These are phyloP conservation scores for Psophocarpus tetragonolobus DNA, from an alignment of 306 rosid species.

Conservation along the genomic window DNA sequence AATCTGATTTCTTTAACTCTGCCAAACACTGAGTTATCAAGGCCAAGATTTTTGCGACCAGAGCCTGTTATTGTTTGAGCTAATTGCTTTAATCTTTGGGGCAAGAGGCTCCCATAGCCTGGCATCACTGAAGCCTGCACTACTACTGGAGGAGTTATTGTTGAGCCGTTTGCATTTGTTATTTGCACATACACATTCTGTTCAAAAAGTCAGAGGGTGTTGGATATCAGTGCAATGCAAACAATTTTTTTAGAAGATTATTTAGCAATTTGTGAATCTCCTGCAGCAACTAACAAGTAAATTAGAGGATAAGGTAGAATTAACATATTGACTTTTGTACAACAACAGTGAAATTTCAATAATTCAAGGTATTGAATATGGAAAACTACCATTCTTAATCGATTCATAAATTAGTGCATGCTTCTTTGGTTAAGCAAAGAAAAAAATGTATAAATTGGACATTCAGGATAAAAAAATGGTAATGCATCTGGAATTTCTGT, in stretches of 20 bases:
- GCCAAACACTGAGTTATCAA: conserved; percentile 71
- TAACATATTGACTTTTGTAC: not conserved
- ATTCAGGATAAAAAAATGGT: not conserved
- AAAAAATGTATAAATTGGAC: not conserved
- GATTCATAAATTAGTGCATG: not conserved
- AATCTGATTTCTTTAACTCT: conserved; percentile 69
- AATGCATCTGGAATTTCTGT: not conserved
- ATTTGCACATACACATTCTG: conserved; percentile 79
- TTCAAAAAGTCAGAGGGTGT: conserved; percentile 22
- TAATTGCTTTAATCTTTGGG: conserved; percentile 75
- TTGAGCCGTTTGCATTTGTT: conserved; percentile 72
- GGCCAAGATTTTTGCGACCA: conserved; percentile 74
- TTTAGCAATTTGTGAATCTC: conserved; percentile 1
- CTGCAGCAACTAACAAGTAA: not conserved
- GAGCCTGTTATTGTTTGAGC: conserved; percentile 59
- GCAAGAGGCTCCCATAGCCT: conserved; percentile 52
- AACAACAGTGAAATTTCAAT: not conserved
- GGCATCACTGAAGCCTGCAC: conserved; percentile 75
- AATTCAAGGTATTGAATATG: conserved; percentile 8
- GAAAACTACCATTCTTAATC: conserved; percentile 25
- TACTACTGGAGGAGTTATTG: conserved; percentile 50
- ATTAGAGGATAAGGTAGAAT: not conserved
- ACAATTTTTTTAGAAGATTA: not conserved
- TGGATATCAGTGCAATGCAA: not conserved
- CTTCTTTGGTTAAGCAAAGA: not conserved